Percentiles rank a stretch among this genome's conserved stretches.
Evolutionary conservation across 805 yeast species (phyloP).

Genomic region (Starmerella ratchasimensis): DNA sequence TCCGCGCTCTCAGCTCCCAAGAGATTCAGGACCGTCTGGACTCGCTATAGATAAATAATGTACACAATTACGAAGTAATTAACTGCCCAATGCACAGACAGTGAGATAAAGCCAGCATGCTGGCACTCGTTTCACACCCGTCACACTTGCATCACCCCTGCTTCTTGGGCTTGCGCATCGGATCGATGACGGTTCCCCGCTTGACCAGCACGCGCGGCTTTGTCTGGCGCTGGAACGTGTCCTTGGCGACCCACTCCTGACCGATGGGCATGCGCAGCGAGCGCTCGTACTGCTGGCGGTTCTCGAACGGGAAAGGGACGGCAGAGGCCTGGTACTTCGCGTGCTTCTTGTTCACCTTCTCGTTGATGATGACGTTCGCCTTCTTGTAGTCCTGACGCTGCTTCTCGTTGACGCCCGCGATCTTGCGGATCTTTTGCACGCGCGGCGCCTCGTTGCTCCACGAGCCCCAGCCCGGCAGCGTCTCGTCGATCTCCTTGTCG

Average conservation of each 20-base stretch:
- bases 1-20: constrained; percentile 67
- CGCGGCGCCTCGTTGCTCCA: constrained; percentile 69
- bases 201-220: constrained; percentile 80
- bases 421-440: constrained; percentile 52
- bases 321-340: constrained; percentile 71
- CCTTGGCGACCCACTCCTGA: constrained; percentile 87
- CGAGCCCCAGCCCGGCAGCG: constrained; percentile 95
- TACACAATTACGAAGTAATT: background rate
- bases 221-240: constrained; percentile 72
- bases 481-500: constrained; percentile 71
- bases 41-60: constrained; percentile 41
- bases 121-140: background rate
- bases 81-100: background rate
- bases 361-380: constrained; percentile 79
- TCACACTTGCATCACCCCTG: background rate
- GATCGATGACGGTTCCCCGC: constrained; percentile 83
- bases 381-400: constrained; percentile 66
- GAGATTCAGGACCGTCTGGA: constrained; percentile 94
- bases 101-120: background rate
- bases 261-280: constrained; percentile 92
- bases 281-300: constrained; percentile 87
- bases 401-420: constrained; percentile 64
- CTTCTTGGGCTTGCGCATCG: constrained; percentile 41
- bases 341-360: constrained; percentile 69
- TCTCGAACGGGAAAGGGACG: constrained; percentile 94